phyloP scores from a whole-genome alignment of 345 rosid species.

The Dipteronia dyeriana region DNA sequence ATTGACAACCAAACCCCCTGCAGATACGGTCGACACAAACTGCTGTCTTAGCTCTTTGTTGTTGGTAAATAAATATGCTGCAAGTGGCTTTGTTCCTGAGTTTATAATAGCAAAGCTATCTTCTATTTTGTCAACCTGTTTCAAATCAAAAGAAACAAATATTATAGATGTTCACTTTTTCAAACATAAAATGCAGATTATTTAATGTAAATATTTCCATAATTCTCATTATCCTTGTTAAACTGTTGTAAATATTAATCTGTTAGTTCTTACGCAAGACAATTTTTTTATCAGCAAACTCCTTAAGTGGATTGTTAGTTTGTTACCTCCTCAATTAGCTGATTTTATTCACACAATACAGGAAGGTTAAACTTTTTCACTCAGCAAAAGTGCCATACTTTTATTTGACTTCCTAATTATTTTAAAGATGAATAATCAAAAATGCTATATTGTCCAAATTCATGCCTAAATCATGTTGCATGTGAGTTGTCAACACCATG shows the following conservation, averaged over 20 bases:
- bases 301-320: background rate
- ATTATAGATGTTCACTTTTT: background rate
- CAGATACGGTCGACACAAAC: conserved; percentile 69
- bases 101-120: conserved; percentile 73
- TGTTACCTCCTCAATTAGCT: background rate
- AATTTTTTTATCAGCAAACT: conserved; percentile 10
- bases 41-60: conserved; percentile 64
- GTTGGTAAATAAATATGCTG: conserved; percentile 84
- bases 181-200: background rate
- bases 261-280: background rate
- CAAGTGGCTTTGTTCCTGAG: conserved; percentile 84
- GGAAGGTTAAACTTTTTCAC: background rate
- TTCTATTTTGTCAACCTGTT: conserved; percentile 78
- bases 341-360: background rate
- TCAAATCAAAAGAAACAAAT: conserved; percentile 14
- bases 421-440: background rate
- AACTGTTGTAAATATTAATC: background rate
- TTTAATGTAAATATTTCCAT: background rate
- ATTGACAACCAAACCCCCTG: conserved; percentile 84
- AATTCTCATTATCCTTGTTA: background rate
- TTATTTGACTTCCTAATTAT: background rate
- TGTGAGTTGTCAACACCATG: too few species aligned
- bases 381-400: background rate
- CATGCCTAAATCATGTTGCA: too few species aligned
- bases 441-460: too few species aligned